Conservation (phyloP, 768 basidiomycete genomes). For the Hygrocybe punicea region DNA sequence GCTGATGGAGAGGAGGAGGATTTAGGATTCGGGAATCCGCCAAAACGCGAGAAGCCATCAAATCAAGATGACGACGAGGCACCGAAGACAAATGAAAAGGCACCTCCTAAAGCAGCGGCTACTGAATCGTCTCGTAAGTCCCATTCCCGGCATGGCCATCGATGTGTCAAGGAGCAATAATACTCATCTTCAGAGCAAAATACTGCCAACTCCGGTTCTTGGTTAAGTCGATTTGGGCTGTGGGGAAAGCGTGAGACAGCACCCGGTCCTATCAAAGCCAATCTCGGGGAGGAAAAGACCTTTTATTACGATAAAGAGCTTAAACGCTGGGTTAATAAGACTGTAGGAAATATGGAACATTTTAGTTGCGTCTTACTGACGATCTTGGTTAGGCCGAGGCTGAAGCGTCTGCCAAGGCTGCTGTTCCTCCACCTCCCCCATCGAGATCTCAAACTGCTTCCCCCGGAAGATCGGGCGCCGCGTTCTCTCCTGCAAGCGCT, state of each 20-base stretch:
- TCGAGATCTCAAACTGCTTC: slow-evolving; percentile 84
- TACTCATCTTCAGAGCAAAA: slow-evolving; percentile 17
- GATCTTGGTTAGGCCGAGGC: slow-evolving; percentile 48
- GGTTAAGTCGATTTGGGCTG: slow-evolving; percentile 67
- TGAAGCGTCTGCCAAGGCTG: slow-evolving; percentile 52
- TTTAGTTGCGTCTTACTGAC: neutral
- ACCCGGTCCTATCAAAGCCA: slow-evolving; percentile 81
- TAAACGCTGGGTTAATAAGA: slow-evolving; percentile 95
- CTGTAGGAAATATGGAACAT: slow-evolving; percentile 45
- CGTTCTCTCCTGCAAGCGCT: slow-evolving; percentile 24
- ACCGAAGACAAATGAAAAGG: slow-evolving; percentile 17
- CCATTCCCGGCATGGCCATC: neutral
- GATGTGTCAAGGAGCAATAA: neutral
- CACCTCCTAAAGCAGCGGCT: slow-evolving; percentile 21
- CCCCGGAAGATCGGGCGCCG: slow-evolving; percentile 51
- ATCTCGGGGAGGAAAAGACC: slow-evolving; percentile 82
- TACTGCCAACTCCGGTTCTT: slow-evolving; percentile 48
- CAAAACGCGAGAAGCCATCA: slow-evolving; percentile 40
- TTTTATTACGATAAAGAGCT: slow-evolving; percentile 96
- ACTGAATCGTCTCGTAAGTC: slow-evolving; percentile 30
- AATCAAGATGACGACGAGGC: slow-evolving; percentile 23
- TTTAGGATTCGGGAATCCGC: slow-evolving; percentile 81
- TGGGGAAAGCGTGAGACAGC: slow-evolving; percentile 71
- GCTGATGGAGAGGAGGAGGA: slow-evolving; percentile 62
- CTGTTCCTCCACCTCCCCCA: slow-evolving; percentile 69